Evolutionary conservation across 1,139 yeast species (phyloP), one percentile per base, ranked within the genome.

Genomic region (Protomyces lactucae-debilis): DNA sequence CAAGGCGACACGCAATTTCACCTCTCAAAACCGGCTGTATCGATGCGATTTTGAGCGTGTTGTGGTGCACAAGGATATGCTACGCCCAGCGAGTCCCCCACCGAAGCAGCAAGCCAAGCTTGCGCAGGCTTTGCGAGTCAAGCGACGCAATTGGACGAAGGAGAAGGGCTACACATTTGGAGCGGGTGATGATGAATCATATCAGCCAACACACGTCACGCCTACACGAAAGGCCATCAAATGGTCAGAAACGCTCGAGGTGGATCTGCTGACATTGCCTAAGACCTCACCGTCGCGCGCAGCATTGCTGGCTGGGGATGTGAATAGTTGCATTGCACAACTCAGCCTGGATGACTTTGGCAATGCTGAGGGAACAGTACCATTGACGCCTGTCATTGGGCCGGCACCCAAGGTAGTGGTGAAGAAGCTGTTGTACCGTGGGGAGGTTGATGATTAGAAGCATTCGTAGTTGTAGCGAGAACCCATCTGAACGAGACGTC

Each of bases 31-130:
- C 25, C 43, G 66, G 23, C 28, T 64, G 28, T 64, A 64, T 48
- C 52, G 66, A 18, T 64, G 66, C 23, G 66, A 64, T 35, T 64
- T 64, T 32, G 64, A 64, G 32, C 64, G 66, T 23, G 64, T 64
- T 36, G 61, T 64, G 16, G 60, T 64, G 9, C 55, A 52, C 21
- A 64, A 60, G 45, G 64, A 64, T 35, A 53, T 55, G 16, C 57
- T 48, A 4, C 64, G 66, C 4, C 66, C 66, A 9, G 60, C 66
- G 36, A 56, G 61, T 18, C 66, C 66, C 4, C 61, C 64, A 12
- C 64, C 66, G 18, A 64, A 64, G 54, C 32, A 46, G 8, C 66
- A 64, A 35, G 60, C 64, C 39, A 64, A 60, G 55, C 23, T 60
- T 46, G 66, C 66, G 10, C 39, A 48, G 36, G 56, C 46, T 25